A percentile compares a stretch with the other conserved stretches of the same genome.
Evolutionary conservation across 1,284 basidiomycete genomes (phyloP).

Genomic region (Pseudozyma hubeiensis): DNA sequence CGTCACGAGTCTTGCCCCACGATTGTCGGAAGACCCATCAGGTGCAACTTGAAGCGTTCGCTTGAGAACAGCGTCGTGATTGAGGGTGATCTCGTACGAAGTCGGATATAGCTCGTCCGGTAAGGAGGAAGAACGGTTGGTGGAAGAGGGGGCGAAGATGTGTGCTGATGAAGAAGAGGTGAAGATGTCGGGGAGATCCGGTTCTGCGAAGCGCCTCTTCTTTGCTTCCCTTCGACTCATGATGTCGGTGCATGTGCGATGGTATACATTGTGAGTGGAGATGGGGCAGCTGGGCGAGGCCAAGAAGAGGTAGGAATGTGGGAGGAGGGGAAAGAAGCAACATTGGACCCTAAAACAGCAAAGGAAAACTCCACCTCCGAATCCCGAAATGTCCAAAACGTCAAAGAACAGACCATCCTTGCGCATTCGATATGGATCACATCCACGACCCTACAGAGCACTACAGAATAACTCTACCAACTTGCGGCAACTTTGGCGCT

Average conservation of each 20-base stretch:
- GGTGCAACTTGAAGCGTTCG: conserved; percentile 2
- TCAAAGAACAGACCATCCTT: background rate
- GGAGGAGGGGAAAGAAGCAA: background rate
- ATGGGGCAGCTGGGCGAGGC: too few relatives aligned
- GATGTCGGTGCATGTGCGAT: background rate
- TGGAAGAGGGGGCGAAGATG: too few relatives aligned
- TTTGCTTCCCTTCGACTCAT: conserved; percentile 17
- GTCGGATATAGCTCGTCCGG: conserved; percentile 4
- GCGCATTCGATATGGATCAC: conserved; percentile 4
- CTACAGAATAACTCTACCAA: too few relatives aligned
- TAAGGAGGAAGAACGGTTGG: background rate
- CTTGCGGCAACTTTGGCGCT: too few relatives aligned
- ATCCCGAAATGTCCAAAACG: conserved; percentile 8
- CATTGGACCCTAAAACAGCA: background rate
- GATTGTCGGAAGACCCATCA: background rate
- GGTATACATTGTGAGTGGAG: background rate
- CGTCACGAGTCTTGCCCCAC: conserved; percentile 12
- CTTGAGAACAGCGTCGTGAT: conserved; percentile 16
- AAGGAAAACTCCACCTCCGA: conserved; percentile 39
- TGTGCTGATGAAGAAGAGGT: background rate
- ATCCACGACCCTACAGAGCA: too few relatives aligned
- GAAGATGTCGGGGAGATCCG: background rate
- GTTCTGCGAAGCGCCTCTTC: conserved; percentile 5
- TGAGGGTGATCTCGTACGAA: conserved; percentile 31
- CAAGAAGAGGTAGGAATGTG: too few relatives aligned